A percentile compares a stretch with the other conserved stretches of the same genome.
These are phyloP conservation scores for Aureobasidium musti DNA, from an alignment of 2,329 filamentous ascomycete species.

Conservation along the genomic window DNA sequence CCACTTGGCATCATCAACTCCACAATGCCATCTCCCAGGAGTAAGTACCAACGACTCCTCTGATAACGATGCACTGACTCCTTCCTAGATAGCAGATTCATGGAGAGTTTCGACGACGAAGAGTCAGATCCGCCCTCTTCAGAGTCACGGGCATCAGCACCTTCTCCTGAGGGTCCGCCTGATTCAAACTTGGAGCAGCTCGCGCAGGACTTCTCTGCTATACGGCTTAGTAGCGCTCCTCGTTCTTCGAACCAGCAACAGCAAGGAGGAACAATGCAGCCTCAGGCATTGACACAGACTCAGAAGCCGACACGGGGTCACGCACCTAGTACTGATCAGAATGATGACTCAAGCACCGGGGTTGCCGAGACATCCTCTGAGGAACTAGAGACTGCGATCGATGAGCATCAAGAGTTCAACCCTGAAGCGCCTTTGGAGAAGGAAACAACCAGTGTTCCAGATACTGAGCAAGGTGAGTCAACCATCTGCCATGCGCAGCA, in stretches of 20 bases:
- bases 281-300: neutral
- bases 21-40: neutral
- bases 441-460: neutral
- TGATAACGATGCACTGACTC: neutral
- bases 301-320: too few species aligned
- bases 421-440: neutral
- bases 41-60: neutral
- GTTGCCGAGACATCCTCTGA: neutral
- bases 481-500: neutral
- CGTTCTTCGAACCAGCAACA: neutral
- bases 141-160: neutral
- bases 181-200: neutral
- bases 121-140: neutral
- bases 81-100: conserved; percentile 1
- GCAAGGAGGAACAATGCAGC: neutral
- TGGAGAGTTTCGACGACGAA: conserved; percentile 3
- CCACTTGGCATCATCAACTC: neutral
- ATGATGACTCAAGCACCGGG: too few species aligned
- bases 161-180: neutral
- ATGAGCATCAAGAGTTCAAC: neutral
- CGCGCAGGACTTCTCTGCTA: neutral
- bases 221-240: neutral
- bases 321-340: too few species aligned
- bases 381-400: accelerated
- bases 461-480: neutral